phyloP scores from a whole-genome alignment of 352 stramenopile genomes.

The Globisporangium irregulare region DNA sequence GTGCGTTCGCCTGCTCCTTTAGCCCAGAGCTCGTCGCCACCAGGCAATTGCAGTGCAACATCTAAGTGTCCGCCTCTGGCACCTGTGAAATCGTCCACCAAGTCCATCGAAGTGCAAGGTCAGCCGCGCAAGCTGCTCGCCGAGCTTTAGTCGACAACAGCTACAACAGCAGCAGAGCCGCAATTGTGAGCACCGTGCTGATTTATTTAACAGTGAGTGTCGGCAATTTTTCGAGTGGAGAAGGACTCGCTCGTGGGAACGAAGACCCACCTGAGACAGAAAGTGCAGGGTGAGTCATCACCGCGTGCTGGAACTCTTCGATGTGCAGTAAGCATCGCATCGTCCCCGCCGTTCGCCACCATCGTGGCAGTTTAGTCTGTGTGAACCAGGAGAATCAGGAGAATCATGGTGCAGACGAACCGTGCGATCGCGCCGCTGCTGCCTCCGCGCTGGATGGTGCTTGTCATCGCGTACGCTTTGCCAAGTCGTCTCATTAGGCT shows the following conservation, averaged over 20 bases:
- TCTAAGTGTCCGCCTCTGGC: slow-evolving; percentile 12
- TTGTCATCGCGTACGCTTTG: too few relatives aligned
- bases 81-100: slow-evolving; percentile 3
- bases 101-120: slow-evolving; percentile 3
- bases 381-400: too few relatives aligned
- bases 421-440: too few relatives aligned
- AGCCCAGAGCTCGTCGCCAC: background rate
- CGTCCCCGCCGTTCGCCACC: too few relatives aligned
- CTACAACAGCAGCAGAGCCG: background rate
- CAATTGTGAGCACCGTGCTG: background rate
- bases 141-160: slow-evolving; percentile 16
- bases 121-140: slow-evolving; percentile 15
- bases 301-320: too few relatives aligned
- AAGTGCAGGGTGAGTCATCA: too few relatives aligned
- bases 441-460: too few relatives aligned
- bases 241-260: background rate
- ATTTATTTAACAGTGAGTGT: slow-evolving; percentile 14
- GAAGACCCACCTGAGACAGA: background rate
- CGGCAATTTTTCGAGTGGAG: background rate
- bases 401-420: too few relatives aligned
- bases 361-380: too few relatives aligned
- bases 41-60: background rate
- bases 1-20: slow-evolving; percentile 4
- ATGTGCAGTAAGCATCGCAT: too few relatives aligned
- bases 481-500: too few relatives aligned